Base-by-base conservation (phyloP, 768 basidiomycete genomes). In the Boletus reticuloceps region DNA sequence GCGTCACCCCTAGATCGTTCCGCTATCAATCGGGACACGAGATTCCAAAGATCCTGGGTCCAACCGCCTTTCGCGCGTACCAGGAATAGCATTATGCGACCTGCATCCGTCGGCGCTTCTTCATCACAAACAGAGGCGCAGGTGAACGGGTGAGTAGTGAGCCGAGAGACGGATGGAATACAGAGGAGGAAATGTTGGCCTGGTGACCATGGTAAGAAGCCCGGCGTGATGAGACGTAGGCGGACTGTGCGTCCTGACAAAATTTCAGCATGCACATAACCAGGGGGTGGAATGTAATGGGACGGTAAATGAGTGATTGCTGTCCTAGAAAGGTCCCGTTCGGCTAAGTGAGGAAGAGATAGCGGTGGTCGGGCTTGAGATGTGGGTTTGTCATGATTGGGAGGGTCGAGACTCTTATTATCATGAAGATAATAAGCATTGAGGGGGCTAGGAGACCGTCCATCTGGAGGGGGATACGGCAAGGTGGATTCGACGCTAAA, bases 131-230 rank as follows among this genome's bases (percentile, higher is more conserved):
- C 73, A 34, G 82, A 82, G 22, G 81, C 82, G 56, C 81, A 81
- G 0, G 90, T 90, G 69, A 90, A 91, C 3, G 89, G 89, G 62
- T 91, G 89, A 5, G 81, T 78, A 25, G 81, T 79, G 62, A 85
- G 75, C 34, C 71, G 74, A 4, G 84, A 84, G 27, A 92, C 73
- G 31, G 78, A 77, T 0, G 90, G 89, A 19, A 90, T 75, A 49
- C 75, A 81, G 56, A 92, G 75, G 22, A 87, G 75, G 61, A 91
- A 83, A 67, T 89, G 86, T 68, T 91, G 90, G n/a, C 89, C 90
- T 3, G 89, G 83, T 1, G 82, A 78, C 89, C 89, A 91, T 0
- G 75, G 68, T 47, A 87, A 66, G 47, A 77, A 78, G 2, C 79
- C 77, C 0, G 84, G 78, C 0, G 85, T 75, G 51, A 82, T 72